Conservation (phyloP, 2,329 filamentous ascomycete species). For the Coniochaeta sp. region DNA sequence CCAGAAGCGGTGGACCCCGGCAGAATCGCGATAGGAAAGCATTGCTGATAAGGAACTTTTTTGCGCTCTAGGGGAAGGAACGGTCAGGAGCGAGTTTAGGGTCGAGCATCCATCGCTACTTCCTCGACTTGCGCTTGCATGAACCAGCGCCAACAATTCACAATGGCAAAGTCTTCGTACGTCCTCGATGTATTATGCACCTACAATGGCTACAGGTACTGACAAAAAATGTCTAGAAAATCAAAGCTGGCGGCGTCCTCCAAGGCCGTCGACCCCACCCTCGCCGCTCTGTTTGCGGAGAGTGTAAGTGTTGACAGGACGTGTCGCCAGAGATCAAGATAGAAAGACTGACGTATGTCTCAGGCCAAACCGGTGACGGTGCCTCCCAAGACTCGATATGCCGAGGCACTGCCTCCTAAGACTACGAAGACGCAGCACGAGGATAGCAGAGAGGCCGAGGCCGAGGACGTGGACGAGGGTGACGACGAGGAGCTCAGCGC, state of each 20-base stretch:
- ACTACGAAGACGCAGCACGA: slow-evolving; percentile 16
- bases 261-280: slow-evolving; percentile 58
- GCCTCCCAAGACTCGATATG: slow-evolving; percentile 37
- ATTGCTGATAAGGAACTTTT: slow-evolving; percentile 6
- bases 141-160: slow-evolving; percentile 1
- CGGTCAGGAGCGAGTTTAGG: not conserved
- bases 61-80: not conserved
- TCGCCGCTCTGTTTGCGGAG: slow-evolving; percentile 63
- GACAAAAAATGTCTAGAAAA: slow-evolving; percentile 21
- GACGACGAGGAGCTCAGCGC: slow-evolving; percentile 9
- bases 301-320: too few relatives aligned
- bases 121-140: not conserved
- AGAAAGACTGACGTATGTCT: not conserved
- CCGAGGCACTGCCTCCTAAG: slow-evolving; percentile 23
- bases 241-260: slow-evolving; percentile 33
- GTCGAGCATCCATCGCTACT: not conserved
- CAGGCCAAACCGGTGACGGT: slow-evolving; percentile 45
- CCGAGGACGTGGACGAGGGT: slow-evolving; percentile 22
- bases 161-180: slow-evolving; percentile 19
- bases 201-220: not conserved
- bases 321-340: too few relatives aligned
- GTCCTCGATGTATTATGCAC: too few relatives aligned
- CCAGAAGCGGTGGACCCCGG: slow-evolving; percentile 1
- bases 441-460: slow-evolving; percentile 16
- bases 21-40: slow-evolving; percentile 4